These are phyloP conservation scores for Colletotrichum zoysiae DNA, from an alignment of 2,329 filamentous ascomycete genomes.

Conservation along the genomic window DNA sequence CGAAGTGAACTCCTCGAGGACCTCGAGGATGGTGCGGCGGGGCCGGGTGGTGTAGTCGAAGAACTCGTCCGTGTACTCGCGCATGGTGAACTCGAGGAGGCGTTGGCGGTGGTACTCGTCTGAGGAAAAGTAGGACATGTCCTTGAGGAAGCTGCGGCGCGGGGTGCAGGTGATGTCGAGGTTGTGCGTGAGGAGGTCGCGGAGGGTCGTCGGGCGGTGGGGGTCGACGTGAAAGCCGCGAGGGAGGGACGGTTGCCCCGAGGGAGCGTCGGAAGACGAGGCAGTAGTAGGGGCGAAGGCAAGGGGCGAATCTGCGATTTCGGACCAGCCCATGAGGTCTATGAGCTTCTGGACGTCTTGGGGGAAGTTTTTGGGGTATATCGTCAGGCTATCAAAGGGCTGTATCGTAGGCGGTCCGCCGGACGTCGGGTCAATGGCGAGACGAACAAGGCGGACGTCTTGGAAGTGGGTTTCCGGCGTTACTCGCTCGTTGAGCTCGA, in stretches of 20 bases:
- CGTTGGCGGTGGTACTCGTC: conserved; percentile 82
- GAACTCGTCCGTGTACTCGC: conserved; percentile 87
- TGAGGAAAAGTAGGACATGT: conserved; percentile 80
- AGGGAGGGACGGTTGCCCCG: conserved; percentile 42
- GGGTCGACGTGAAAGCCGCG: conserved; percentile 54
- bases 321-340: conserved; percentile 81
- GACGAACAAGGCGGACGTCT: conserved; percentile 81
- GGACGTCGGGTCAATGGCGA: conserved; percentile 32
- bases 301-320: conserved; percentile 78
- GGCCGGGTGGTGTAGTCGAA: conserved; percentile 96
- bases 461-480: conserved; percentile 89
- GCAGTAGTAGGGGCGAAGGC: background rate
- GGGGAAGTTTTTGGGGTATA: conserved; percentile 90
- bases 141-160: conserved; percentile 85
- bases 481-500: conserved; percentile 77
- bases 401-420: conserved; percentile 54
- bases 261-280: background rate
- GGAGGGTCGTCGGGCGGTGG: conserved; percentile 68
- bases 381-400: conserved; percentile 84
- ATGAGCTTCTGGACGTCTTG: conserved; percentile 85
- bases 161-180: conserved; percentile 93
- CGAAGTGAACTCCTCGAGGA: conserved; percentile 88
- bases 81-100: conserved; percentile 84
- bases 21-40: conserved; percentile 90
- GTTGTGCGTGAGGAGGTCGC: conserved; percentile 82